These are phyloP conservation scores for Beauveria rudraprayagi DNA, from an alignment of 2,329 filamentous ascomycete species.

Conservation along the genomic window DNA sequence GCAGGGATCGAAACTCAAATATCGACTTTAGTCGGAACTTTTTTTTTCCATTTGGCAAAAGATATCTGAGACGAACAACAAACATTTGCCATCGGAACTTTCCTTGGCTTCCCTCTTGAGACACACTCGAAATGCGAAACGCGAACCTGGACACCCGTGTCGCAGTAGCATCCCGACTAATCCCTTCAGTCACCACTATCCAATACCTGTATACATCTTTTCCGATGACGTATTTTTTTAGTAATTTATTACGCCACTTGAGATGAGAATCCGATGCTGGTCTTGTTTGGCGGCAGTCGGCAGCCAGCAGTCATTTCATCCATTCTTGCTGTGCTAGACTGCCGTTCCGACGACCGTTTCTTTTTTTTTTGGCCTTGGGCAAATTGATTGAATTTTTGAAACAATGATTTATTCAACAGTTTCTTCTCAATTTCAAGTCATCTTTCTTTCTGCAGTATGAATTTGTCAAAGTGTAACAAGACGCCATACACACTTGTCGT, in stretches of 20 bases:
- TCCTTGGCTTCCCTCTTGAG: background rate
- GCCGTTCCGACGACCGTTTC: too few species aligned
- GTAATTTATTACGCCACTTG: background rate
- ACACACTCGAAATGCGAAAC: slow-evolving; percentile 5
- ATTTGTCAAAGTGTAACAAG: slow-evolving; percentile 1
- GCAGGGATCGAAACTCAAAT: background rate
- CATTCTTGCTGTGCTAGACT: background rate
- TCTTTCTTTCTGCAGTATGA: background rate
- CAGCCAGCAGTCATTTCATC: background rate
- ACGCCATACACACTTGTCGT: background rate
- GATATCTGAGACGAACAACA: background rate
- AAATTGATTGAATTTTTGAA: background rate
- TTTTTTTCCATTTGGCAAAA: background rate
- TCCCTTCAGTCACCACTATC: background rate
- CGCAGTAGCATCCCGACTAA: slow-evolving; percentile 2
- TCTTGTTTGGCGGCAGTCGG: background rate
- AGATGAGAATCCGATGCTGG: background rate
- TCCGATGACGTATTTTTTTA: background rate
- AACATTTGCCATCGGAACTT: background rate
- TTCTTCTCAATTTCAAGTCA: background rate
- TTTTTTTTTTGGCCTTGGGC: background rate
- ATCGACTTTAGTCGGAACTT: background rate
- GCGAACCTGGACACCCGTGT: background rate
- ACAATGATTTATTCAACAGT: background rate
- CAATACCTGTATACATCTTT: background rate